Conservation (phyloP, 768 basidiomycete genomes). For the Postia placenta region DNA sequence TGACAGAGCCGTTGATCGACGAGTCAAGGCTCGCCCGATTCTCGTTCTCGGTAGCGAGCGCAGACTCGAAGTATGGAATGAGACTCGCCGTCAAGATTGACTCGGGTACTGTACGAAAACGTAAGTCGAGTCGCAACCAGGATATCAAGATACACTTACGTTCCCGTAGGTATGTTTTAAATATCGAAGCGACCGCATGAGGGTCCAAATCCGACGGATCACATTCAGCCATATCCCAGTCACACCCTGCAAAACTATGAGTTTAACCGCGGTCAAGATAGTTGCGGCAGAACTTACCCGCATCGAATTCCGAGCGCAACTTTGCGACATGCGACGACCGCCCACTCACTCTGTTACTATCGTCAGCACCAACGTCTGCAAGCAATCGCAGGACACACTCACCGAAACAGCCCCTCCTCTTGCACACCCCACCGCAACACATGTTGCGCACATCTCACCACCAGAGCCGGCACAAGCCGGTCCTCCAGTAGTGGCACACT, state of each 20-base stretch:
- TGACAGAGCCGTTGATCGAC: constrained; percentile 2
- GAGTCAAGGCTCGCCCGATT: constrained; percentile 19
- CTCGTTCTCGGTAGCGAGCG: constrained; percentile 51
- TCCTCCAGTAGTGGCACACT: constrained; percentile 19
- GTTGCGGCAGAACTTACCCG: constrained; percentile 35
- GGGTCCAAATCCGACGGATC: constrained; percentile 88
- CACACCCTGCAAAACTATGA: constrained; percentile 53
- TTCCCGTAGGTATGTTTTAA: constrained; percentile 91
- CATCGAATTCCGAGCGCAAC: constrained; percentile 77
- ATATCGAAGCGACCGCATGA: constrained; percentile 88
- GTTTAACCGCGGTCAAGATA: neutral
- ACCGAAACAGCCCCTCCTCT: constrained; percentile 87
- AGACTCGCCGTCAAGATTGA: constrained; percentile 74
- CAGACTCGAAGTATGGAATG: constrained; percentile 72
- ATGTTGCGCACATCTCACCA: constrained; percentile 80
- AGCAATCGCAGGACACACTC: constrained; percentile 19
- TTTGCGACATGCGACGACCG: constrained; percentile 74
- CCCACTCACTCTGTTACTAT: constrained; percentile 72
- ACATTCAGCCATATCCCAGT: constrained; percentile 75
- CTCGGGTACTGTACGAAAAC: constrained; percentile 66
- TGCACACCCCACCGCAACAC: constrained; percentile 76
- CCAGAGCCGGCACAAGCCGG: constrained; percentile 60
- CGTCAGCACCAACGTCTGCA: neutral
- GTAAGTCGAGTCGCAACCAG: constrained; percentile 10
- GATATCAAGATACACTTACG: constrained; percentile 46